Percentiles rank a stretch among this genome's conserved stretches.
Conservation (phyloP, 805 yeast genomes). For the Sporopachydermia quercuum region DNA sequence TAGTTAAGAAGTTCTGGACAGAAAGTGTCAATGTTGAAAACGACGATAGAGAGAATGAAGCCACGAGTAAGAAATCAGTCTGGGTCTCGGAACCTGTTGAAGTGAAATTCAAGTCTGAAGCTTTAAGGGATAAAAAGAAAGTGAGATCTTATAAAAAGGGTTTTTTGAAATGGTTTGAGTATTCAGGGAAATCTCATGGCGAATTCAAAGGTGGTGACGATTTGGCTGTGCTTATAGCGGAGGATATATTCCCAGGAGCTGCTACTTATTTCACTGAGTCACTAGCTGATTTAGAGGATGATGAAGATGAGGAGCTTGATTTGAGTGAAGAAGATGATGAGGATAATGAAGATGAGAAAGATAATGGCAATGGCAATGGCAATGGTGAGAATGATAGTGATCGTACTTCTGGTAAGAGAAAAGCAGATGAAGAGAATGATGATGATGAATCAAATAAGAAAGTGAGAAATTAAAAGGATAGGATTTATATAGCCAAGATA, state of each 20-base stretch:
- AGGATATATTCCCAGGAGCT: conserved; percentile 3
- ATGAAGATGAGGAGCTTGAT: conserved; percentile 1
- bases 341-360: conserved; percentile 1
- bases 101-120: not conserved
- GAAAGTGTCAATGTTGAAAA: not conserved
- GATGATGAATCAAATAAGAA: not conserved
- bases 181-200: conserved; percentile 2
- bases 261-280: conserved; percentile 1
- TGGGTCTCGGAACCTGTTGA: conserved; percentile 3
- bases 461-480: no score
- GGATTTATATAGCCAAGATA: no score
- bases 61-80: not conserved
- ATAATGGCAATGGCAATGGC: not conserved
- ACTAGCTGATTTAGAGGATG: conserved; percentile 1
- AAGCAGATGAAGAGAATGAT: not conserved
- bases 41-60: not conserved
- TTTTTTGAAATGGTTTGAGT: conserved; percentile 3
- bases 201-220: conserved; percentile 2
- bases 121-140: not conserved
- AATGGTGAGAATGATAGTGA: not conserved
- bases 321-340: conserved; percentile 1
- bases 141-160: not conserved
- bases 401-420: no score
- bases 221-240: conserved; percentile 1
- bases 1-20: not conserved